Conservation (phyloP, 768 basidiomycete genomes). For the Tylopilus felleus region DNA sequence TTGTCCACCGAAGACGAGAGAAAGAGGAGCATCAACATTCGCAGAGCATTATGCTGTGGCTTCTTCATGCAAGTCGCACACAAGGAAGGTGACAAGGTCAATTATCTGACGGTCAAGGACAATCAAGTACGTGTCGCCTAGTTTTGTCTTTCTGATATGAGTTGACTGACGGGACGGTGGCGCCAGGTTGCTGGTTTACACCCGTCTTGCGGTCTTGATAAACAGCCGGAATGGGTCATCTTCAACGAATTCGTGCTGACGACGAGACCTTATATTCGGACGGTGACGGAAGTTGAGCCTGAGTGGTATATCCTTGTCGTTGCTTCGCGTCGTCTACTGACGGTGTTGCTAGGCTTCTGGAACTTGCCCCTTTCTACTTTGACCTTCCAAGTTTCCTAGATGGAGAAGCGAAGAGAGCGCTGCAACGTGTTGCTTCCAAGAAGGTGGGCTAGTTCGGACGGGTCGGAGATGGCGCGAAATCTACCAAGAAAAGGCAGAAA, state of each 20-base stretch:
- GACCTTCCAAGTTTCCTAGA: slow-evolving; percentile 62
- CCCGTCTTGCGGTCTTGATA: slow-evolving; percentile 83
- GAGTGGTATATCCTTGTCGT: slow-evolving; percentile 65
- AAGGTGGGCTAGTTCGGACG: slow-evolving; percentile 38
- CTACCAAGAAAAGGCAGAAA: too few relatives aligned
- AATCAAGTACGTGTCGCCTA: slow-evolving; percentile 60
- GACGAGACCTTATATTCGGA: slow-evolving; percentile 83
- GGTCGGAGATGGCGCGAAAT: background rate
- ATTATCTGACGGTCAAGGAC: slow-evolving; percentile 91
- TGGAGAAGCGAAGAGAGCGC: slow-evolving; percentile 65
- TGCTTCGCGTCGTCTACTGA: too few relatives aligned
- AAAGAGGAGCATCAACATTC: slow-evolving; percentile 71
- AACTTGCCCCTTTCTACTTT: slow-evolving; percentile 64
- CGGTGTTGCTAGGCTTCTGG: slow-evolving; percentile 48
- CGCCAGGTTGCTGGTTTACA: slow-evolving; percentile 41
- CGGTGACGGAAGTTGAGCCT: slow-evolving; percentile 81
- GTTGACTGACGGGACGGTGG: background rate
- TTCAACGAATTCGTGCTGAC: slow-evolving; percentile 96
- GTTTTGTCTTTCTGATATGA: background rate
- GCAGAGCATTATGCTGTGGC: slow-evolving; percentile 81
- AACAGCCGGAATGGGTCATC: slow-evolving; percentile 86
- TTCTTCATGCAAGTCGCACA: slow-evolving; percentile 99
- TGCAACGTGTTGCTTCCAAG: slow-evolving; percentile 56
- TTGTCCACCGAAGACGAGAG: slow-evolving; percentile 64
- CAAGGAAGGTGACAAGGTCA: slow-evolving; percentile 85